A percentile compares a stretch with the other conserved stretches of the same genome.
Conservation (phyloP, 2,329 filamentous ascomycete genomes). For the Waltergamsia citrina region DNA sequence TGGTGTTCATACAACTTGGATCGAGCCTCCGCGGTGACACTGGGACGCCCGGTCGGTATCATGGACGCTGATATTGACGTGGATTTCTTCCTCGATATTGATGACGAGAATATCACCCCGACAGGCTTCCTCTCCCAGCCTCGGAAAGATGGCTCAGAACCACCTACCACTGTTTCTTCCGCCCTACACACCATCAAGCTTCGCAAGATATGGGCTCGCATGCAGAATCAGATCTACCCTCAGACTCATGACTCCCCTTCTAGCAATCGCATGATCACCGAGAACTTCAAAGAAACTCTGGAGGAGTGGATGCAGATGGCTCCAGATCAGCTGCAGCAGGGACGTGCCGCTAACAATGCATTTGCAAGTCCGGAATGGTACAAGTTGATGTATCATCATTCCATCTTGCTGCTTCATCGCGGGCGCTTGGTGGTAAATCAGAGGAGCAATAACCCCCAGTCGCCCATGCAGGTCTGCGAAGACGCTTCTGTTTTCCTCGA, state of each 20-base stretch:
- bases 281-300: neutral
- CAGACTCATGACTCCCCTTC: neutral
- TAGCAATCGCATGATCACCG: neutral
- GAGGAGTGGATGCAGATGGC: neutral
- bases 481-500: conserved; percentile 1
- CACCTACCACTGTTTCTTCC: neutral
- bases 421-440: neutral
- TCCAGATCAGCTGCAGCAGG: neutral
- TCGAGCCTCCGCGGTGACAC: conserved; percentile 2
- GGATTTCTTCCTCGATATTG: conserved; percentile 18
- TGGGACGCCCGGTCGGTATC: conserved; percentile 14
- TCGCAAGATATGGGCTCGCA: conserved; percentile 2
- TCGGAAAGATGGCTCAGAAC: conserved; percentile 3
- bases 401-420: conserved; percentile 2
- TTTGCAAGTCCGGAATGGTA: conserved; percentile 1
- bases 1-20: conserved; percentile 4
- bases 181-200: conserved; percentile 1
- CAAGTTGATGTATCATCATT: conserved; percentile 4
- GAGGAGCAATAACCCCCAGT: neutral
- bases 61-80: conserved; percentile 16
- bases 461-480: neutral
- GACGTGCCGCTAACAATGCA: neutral
- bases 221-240: conserved; percentile 1
- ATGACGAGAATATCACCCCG: conserved; percentile 15
- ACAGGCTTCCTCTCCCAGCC: conserved; percentile 10